Evolutionary conservation across 805 yeast species (phyloP).

Genomic region (Candida corydali): DNA sequence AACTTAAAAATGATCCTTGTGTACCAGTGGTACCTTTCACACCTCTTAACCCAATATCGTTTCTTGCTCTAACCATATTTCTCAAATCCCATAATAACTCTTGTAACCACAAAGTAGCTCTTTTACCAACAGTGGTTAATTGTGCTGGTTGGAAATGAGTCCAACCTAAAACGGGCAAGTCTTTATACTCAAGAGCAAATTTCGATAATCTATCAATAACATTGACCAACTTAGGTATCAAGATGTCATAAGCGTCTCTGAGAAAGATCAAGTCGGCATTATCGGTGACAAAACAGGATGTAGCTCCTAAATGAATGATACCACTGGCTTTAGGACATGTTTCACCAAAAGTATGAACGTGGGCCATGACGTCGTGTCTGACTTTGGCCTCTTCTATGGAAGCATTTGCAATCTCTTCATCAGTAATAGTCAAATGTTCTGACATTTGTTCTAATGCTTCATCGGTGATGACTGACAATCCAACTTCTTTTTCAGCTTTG

Average conservation of each 20-base stretch:
- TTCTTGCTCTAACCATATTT: conserved; percentile 92
- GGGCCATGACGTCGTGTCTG: conserved; percentile 99
- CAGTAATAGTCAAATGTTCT: conserved; percentile 74
- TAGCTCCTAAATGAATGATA: conserved; percentile 96
- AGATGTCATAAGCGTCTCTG: conserved; percentile 89
- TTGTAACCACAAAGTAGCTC: conserved; percentile 97
- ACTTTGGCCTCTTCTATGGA: conserved; percentile 93
- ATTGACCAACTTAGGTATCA: conserved; percentile 92
- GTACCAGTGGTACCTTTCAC: conserved; percentile 99
- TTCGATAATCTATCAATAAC: conserved; percentile 86
- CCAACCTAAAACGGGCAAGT: conserved; percentile 97
- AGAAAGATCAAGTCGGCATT: conserved; percentile 96
- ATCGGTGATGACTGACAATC: conserved; percentile 78
- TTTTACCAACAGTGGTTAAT: conserved; percentile 96
- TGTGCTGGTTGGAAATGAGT: conserved; percentile 99
- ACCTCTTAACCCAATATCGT: conserved; percentile 94
- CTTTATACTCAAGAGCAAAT: conserved; percentile 90
- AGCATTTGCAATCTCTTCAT: conserved; percentile 88
- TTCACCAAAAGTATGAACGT: conserved; percentile 91
- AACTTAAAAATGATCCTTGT: conserved; percentile 91
- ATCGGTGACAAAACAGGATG: conserved; percentile 96
- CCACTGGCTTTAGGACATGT: conserved; percentile 96
- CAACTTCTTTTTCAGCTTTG: conserved; percentile 90
- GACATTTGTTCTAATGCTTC: conserved; percentile 89
- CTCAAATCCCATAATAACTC: conserved; percentile 97